These are phyloP conservation scores for Penicillium simplicissimum DNA, from an alignment of 495 filamentous ascomycete genomes.

Conservation along the genomic window DNA sequence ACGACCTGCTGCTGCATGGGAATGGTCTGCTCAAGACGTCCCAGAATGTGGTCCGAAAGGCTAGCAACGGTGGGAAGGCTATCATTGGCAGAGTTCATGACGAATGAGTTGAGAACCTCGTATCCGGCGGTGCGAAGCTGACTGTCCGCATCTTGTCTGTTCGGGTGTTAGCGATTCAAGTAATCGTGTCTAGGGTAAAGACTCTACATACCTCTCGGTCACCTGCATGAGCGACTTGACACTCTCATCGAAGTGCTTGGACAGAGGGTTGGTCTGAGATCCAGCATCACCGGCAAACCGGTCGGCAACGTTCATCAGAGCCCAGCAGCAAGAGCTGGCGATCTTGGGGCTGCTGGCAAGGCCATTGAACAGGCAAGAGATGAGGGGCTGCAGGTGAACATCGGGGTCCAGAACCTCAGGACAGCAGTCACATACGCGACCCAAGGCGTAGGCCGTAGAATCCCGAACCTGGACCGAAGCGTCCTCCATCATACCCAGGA, in stretches of 20 bases:
- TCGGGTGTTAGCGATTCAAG: slow-evolving; percentile 9
- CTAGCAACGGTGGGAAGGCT: slow-evolving; percentile 77
- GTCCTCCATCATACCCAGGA: slow-evolving; percentile 97
- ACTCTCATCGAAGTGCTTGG: slow-evolving; percentile 90
- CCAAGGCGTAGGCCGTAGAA: slow-evolving; percentile 95
- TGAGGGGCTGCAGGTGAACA: slow-evolving; percentile 77
- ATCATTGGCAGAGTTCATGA: slow-evolving; percentile 84
- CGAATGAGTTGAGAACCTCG: slow-evolving; percentile 92
- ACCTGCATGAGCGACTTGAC: slow-evolving; percentile 80
- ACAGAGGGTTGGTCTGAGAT: slow-evolving; percentile 76
- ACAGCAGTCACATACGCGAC: slow-evolving; percentile 89
- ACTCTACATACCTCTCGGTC: slow-evolving; percentile 65
- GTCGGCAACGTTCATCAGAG: slow-evolving; percentile 96
- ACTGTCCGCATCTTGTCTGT: slow-evolving; percentile 75
- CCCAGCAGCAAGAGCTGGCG: slow-evolving; percentile 98
- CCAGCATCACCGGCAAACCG: slow-evolving; percentile 84
- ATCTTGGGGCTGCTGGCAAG: slow-evolving; percentile 92
- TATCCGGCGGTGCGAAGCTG: slow-evolving; percentile 98
- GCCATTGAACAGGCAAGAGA: slow-evolving; percentile 85
- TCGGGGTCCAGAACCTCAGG: slow-evolving; percentile 83
- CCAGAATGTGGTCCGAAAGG: slow-evolving; percentile 79
- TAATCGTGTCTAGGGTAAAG: slow-evolving; percentile 8
- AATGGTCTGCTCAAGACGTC: slow-evolving; percentile 87
- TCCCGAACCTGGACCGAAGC: slow-evolving; percentile 85
- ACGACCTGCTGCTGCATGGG: slow-evolving; percentile 93